Conservation (phyloP, 1,284 basidiomycete genomes). For the Austropuccinia psidii region DNA sequence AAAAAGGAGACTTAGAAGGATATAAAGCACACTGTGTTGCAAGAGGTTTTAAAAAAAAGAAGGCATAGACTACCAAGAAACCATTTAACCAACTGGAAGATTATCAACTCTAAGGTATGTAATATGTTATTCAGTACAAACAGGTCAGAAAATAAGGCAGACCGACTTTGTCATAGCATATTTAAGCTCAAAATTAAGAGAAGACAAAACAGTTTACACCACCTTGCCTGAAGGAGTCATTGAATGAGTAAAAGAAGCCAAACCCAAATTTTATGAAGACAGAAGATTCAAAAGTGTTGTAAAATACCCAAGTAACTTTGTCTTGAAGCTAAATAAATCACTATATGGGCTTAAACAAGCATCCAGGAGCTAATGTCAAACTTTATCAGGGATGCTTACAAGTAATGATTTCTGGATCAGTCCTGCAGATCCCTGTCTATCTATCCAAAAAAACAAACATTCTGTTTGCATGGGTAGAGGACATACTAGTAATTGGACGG, state of each 20-base stretch:
- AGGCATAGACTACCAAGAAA: conserved; percentile 20
- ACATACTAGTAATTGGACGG: conserved; percentile 8
- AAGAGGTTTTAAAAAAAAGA: conserved; percentile 17
- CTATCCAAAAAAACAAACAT: not conserved
- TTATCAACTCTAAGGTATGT: not conserved
- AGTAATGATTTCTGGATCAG: not conserved
- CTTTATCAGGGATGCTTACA: not conserved
- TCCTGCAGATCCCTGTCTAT: not conserved
- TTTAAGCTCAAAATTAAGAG: conserved; percentile 1
- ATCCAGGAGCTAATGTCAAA: not conserved
- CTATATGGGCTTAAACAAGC: conserved; percentile 8
- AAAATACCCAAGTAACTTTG: conserved; percentile 20
- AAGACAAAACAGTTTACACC: conserved; percentile 15
- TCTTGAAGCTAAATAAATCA: conserved; percentile 14
- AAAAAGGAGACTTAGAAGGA: not conserved
- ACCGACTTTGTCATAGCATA: conserved; percentile 27
- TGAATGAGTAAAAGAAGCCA: conserved; percentile 23
- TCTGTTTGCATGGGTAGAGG: conserved; percentile 24
- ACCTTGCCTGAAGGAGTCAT: conserved; percentile 6
- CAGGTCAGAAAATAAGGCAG: not conserved
- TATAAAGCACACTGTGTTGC: conserved; percentile 23
- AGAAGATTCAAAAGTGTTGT: not conserved
- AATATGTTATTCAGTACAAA: not conserved
- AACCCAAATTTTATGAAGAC: conserved; percentile 2
- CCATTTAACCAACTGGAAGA: conserved; percentile 11